Conservation (phyloP, 345 rosid genomes). For the Acer campestre region DNA sequence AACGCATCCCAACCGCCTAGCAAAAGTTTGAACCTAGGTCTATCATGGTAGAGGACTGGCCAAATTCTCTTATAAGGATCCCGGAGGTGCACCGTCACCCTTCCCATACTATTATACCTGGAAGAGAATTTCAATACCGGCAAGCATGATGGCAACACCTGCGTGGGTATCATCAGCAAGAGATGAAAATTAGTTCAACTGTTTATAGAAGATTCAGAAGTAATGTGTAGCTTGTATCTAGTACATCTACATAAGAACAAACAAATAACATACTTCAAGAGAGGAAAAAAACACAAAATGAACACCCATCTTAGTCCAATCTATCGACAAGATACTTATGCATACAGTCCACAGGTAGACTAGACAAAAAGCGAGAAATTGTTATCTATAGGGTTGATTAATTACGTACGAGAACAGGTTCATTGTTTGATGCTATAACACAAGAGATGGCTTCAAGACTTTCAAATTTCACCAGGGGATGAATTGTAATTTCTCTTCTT, state of each 20-base stretch:
- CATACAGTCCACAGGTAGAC: not conserved
- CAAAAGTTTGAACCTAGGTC: conserved; percentile 14
- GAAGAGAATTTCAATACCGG: conserved; percentile 9
- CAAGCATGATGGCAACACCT: conserved; percentile 36
- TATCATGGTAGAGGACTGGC: conserved; percentile 40
- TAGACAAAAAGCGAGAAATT: not conserved
- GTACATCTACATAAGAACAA: not conserved
- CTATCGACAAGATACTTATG: not conserved
- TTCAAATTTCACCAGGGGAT: not conserved
- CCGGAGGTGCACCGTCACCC: conserved; percentile 30
- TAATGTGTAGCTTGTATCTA: not conserved
- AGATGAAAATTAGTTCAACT: not conserved
- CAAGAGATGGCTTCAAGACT: conserved; percentile 17
- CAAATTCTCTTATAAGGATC: conserved; percentile 35
- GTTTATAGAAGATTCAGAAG: not conserved
- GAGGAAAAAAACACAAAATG: not conserved
- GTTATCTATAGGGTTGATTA: not conserved
- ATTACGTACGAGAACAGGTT: conserved; percentile 28
- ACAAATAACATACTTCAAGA: not conserved
- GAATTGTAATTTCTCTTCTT: not conserved
- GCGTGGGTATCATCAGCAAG: not conserved
- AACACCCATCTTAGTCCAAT: not conserved
- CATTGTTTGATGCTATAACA: conserved; percentile 1
- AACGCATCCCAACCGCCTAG: conserved; percentile 40
- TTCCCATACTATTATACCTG: not conserved